Percentiles rank a stretch among this genome's conserved stretches.
These are phyloP conservation scores for Colletotrichum sp. DNA, from an alignment of 2,329 filamentous ascomycete species.

Conservation along the genomic window DNA sequence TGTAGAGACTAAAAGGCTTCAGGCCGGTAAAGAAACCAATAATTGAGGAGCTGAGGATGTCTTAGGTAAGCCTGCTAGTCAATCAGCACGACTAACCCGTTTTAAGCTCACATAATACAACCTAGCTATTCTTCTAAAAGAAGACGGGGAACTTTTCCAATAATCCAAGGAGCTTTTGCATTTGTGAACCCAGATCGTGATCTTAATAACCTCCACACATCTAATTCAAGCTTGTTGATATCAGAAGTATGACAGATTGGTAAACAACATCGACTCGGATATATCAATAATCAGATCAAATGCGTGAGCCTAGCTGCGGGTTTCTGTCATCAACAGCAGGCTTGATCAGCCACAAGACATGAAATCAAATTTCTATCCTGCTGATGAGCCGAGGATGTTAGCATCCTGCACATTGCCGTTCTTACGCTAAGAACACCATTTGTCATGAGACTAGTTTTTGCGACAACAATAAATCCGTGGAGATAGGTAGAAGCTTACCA, in stretches of 20 bases:
- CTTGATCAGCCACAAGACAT: neutral
- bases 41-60: too few species aligned
- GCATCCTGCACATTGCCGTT: neutral
- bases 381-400: neutral
- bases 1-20: too few species aligned
- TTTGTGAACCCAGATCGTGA: fast-evolving
- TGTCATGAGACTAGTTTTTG: neutral
- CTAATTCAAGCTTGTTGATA: neutral
- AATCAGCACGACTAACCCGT: too few species aligned
- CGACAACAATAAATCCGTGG: neutral
- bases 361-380: neutral
- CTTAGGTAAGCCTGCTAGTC: too few species aligned
- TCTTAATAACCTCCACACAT: neutral
- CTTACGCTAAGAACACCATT: neutral
- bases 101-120: too few species aligned
- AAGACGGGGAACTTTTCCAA: too few species aligned
- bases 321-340: neutral
- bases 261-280: fast-evolving
- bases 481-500: neutral
- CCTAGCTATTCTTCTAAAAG: too few species aligned
- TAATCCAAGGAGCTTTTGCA: neutral
- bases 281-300: neutral
- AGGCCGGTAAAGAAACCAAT: too few species aligned
- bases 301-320: neutral
- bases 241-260: neutral